A percentile compares a stretch with the other conserved stretches of the same genome.
These are phyloP conservation scores for Rhodomyrtus tomentosa DNA, from an alignment of 345 rosid species.

Conservation along the genomic window DNA sequence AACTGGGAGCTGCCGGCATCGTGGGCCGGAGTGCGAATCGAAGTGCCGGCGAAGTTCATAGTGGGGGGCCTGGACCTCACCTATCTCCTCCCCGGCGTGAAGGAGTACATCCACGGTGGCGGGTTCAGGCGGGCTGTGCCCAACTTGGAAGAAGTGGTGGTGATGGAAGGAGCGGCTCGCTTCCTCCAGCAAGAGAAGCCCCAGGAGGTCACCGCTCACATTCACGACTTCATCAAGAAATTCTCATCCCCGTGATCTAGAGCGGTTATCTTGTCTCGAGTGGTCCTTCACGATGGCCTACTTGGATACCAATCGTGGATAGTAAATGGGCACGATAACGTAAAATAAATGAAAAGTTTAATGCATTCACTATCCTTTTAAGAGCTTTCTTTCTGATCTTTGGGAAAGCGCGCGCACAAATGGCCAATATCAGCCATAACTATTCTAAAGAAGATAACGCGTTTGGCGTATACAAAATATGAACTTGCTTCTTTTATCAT, in stretches of 20 bases:
- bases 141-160: slow-evolving; percentile 52
- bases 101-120: slow-evolving; percentile 48
- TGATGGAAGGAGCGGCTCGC: slow-evolving; percentile 77
- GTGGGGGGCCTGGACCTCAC: slow-evolving; percentile 66
- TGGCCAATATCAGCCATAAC: too few relatives aligned
- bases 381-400: background rate
- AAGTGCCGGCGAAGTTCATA: slow-evolving; percentile 69
- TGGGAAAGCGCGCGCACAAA: too few relatives aligned
- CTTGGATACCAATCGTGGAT: background rate
- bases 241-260: slow-evolving; percentile 9
- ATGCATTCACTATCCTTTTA: background rate
- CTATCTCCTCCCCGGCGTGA: slow-evolving; percentile 45
- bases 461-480: too few relatives aligned
- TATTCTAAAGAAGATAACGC: too few relatives aligned
- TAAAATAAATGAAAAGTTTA: background rate
- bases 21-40: slow-evolving; percentile 47
- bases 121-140: slow-evolving; percentile 55
- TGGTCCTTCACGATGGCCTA: background rate
- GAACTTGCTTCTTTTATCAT: background rate
- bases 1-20: slow-evolving; percentile 64
- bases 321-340: background rate
- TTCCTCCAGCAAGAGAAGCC: slow-evolving; percentile 65
- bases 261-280: background rate
- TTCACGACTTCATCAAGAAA: slow-evolving; percentile 54
- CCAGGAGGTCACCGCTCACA: slow-evolving; percentile 47